A percentile compares a stretch with the other conserved stretches of the same genome.
Evolutionary conservation across 2,329 filamentous ascomycete genomes (phyloP).

Genomic region (Gremmenia infestans): DNA sequence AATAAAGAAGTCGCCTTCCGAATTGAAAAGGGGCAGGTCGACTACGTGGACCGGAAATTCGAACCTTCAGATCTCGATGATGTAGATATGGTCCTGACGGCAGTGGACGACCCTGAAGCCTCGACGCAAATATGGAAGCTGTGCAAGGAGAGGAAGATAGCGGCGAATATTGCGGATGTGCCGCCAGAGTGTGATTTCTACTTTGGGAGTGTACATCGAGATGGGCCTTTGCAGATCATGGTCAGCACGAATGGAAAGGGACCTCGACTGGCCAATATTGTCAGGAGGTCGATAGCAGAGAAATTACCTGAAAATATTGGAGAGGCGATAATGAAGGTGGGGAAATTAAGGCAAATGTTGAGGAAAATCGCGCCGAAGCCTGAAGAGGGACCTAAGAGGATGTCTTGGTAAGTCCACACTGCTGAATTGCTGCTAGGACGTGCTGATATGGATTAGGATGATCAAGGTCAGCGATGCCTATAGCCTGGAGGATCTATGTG

Average conservation of each 20-base stretch:
- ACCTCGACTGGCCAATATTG: conserved; percentile 80
- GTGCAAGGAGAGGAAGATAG: conserved; percentile 77
- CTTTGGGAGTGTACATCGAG: conserved; percentile 92
- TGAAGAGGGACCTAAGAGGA: conserved; percentile 77
- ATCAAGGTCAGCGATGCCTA: conserved; percentile 84
- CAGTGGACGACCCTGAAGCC: conserved; percentile 89
- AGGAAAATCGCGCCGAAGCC: conserved; percentile 67
- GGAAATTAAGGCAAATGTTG: conserved; percentile 72
- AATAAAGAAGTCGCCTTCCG: conserved; percentile 86
- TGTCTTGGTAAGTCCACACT: conserved; percentile 66
- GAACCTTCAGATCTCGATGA: conserved; percentile 84
- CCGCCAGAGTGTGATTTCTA: conserved; percentile 98
- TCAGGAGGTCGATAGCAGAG: conserved; percentile 75
- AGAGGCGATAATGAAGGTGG: conserved; percentile 79
- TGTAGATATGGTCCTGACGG: conserved; percentile 82
- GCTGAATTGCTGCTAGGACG: conserved; percentile 5
- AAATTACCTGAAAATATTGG: conserved; percentile 75
- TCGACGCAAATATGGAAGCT: conserved; percentile 89
- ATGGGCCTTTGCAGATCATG: conserved; percentile 96
- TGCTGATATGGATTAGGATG: conserved; percentile 60
- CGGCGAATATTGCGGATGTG: conserved; percentile 95
- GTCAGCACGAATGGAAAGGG: conserved; percentile 98
- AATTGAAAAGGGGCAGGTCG: conserved; percentile 68
- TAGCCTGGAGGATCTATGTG: conserved; percentile 77
- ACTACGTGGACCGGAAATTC: conserved; percentile 78